Evolutionary conservation across 306 rosid species (phyloP).

Genomic region (Quercus gilva): DNA sequence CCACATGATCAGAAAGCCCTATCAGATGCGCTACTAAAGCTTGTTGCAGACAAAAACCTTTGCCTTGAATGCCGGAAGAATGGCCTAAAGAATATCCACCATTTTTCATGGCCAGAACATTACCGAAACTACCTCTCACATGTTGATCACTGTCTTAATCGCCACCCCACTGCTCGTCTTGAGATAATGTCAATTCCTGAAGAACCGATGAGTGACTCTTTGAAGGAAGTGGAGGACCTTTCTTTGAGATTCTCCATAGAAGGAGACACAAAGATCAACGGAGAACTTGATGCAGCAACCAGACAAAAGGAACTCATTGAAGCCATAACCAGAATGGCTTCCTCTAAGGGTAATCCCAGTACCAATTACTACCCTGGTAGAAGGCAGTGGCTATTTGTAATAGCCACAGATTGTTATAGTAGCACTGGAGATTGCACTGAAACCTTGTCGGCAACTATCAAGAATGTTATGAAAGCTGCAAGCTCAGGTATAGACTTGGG

Average conservation of each 20-base stretch:
- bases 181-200: constrained; percentile 57
- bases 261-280: constrained; percentile 47
- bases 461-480: constrained; percentile 44
- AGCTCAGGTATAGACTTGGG: constrained; percentile 41
- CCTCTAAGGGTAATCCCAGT: constrained; percentile 36
- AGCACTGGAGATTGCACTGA: constrained; percentile 41
- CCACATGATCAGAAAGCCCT: constrained; percentile 81
- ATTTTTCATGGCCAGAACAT: constrained; percentile 81
- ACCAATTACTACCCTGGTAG: constrained; percentile 55
- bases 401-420: constrained; percentile 64
- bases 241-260: constrained; percentile 74
- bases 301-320: constrained; percentile 73
- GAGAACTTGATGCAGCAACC: constrained; percentile 48
- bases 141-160: constrained; percentile 56
- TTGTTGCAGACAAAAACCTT: constrained; percentile 71
- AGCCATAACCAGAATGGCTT: constrained; percentile 48
- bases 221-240: no score
- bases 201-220: constrained; percentile 78
- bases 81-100: constrained; percentile 77
- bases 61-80: constrained; percentile 76
- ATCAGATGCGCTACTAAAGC: constrained; percentile 74
- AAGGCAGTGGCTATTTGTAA: constrained; percentile 60
- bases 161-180: constrained; percentile 53
- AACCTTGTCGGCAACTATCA: constrained; percentile 37
- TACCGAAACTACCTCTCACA: constrained; percentile 79